Evolutionary conservation across 805 yeast species (phyloP), one percentile per base, ranked within the genome.

Genomic region (Saccharomycopsis oosterbeekiorum): DNA sequence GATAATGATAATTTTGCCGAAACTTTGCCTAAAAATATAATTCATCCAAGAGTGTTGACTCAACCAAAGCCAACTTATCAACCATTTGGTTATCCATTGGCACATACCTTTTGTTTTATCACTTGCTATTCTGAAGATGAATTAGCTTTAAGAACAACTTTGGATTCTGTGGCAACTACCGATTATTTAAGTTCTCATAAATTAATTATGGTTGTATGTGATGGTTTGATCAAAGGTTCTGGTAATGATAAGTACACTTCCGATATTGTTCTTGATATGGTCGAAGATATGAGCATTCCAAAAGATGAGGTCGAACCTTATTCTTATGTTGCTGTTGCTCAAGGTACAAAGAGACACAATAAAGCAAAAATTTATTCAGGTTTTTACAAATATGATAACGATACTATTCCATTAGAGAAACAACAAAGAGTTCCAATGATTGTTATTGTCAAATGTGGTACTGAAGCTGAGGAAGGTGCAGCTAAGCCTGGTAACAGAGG

Each of bases 291-390:
- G 67, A 79, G 82, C 8, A 77, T 80, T 41, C 88, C 89, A 0
- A 80, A 78, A 10, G 96, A 89, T 19, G 84, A 89, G 15, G 97
- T 90, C 5, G 74, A 82, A 69, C 82, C 97, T 0, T 79, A 84
- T 69, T 91, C 97, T 0, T 93, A 94, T 71, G 96, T 94, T 42
- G 96, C 98, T 8, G 97, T 94, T 50, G 96, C 97, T 2, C 88
- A 88, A 67, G 99, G 99, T 67, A 68, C 88, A 3, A 94, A 90
- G 75, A 86, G 99, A 71, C 99, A 94, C 70, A 94, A 94, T 71
- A 91, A 92, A 97, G 97, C 99, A 36, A 93, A 92, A 73, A 91
- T 93, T 1, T 93, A 90, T 70, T 85, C 97, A 12, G 99, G 99
- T 0, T 94, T 89, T 71, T 94, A 94, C 76, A 85, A 85, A 67